phyloP scores from a whole-genome alignment of 2,329 filamentous ascomycete genomes.

The Ophiosphaerella korrae region DNA sequence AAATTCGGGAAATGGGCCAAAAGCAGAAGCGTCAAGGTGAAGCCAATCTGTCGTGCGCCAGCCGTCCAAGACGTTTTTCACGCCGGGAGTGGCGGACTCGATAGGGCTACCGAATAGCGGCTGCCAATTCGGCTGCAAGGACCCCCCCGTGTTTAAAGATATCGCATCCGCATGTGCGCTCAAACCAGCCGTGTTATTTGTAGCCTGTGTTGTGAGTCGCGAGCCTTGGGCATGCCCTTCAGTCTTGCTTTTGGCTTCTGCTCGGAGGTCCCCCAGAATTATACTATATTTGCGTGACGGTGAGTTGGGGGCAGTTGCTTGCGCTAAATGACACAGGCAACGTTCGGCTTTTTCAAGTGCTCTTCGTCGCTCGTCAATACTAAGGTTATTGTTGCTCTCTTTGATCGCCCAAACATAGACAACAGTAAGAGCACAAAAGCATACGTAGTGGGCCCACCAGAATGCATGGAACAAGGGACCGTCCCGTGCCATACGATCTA shows the following conservation, averaged over 20 bases:
- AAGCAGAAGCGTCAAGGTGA: constrained; percentile 41
- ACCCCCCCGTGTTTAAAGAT: too few species aligned
- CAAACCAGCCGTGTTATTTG: too few species aligned
- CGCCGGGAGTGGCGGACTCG: constrained; percentile 14
- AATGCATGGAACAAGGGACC: constrained; percentile 50
- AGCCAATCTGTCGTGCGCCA: constrained; percentile 45
- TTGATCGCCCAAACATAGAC: constrained; percentile 57
- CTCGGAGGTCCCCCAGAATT: constrained; percentile 53
- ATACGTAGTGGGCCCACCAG: constrained; percentile 58
- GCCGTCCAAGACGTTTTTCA: constrained; percentile 31
- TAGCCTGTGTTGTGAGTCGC: background rate
- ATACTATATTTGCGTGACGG: constrained; percentile 56
- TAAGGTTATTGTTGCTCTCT: constrained; percentile 20
- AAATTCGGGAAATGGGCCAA: constrained; percentile 14
- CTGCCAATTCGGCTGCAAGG: constrained; percentile 15
- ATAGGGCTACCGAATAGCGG: constrained; percentile 28
- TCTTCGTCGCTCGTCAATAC: constrained; percentile 15
- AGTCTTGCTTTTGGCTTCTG: constrained; percentile 43
- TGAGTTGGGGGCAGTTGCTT: constrained; percentile 54
- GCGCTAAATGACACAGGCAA: constrained; percentile 53
- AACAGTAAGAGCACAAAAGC: constrained; percentile 56
- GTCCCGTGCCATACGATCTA: constrained; percentile 48
- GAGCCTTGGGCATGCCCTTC: constrained; percentile 7
- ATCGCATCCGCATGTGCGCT: background rate
- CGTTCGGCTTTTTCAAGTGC: constrained; percentile 52